These are phyloP conservation scores for Rhizoclosmatium globosum DNA, from an alignment of 192 early-diverging fungal genomes.

Conservation along the genomic window DNA sequence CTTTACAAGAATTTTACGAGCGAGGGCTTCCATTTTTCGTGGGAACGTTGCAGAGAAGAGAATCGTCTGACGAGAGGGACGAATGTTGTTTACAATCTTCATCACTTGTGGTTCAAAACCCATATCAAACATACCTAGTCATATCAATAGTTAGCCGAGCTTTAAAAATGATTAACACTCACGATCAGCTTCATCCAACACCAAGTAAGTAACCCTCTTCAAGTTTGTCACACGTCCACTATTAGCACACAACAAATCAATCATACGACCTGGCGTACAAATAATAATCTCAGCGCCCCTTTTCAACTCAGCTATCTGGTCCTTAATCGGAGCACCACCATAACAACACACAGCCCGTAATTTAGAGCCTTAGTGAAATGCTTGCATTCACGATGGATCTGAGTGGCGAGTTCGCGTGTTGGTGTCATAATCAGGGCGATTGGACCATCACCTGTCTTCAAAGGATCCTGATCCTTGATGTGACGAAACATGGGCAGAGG, in stretches of 20 bases:
- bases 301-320: constrained; percentile 69
- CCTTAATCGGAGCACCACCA: constrained; percentile 78
- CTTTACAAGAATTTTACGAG: constrained; percentile 87
- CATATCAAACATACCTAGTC: constrained; percentile 90
- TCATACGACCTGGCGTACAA: constrained; percentile 93
- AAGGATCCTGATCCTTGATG: constrained; percentile 57
- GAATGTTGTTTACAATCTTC: constrained; percentile 92
- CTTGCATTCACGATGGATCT: constrained; percentile 90
- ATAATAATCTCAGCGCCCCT: constrained; percentile 76
- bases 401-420: constrained; percentile 78
- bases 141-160: not conserved
- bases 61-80: constrained; percentile 87
- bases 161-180: constrained; percentile 57
- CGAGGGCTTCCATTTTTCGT: constrained; percentile 94
- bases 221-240: constrained; percentile 86
- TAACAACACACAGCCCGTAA: constrained; percentile 92
- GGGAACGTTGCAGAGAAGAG: constrained; percentile 97
- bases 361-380: constrained; percentile 85
- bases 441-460: constrained; percentile 59
- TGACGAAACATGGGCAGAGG: constrained; percentile 90
- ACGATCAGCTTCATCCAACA: constrained; percentile 96
- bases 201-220: constrained; percentile 89
- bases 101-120: constrained; percentile 98
- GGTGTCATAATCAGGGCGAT: constrained; percentile 77
- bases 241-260: constrained; percentile 89